Evolutionary conservation across 2,329 filamentous ascomycete genomes (phyloP).

Genomic region (Lasiodiplodia sp.): DNA sequence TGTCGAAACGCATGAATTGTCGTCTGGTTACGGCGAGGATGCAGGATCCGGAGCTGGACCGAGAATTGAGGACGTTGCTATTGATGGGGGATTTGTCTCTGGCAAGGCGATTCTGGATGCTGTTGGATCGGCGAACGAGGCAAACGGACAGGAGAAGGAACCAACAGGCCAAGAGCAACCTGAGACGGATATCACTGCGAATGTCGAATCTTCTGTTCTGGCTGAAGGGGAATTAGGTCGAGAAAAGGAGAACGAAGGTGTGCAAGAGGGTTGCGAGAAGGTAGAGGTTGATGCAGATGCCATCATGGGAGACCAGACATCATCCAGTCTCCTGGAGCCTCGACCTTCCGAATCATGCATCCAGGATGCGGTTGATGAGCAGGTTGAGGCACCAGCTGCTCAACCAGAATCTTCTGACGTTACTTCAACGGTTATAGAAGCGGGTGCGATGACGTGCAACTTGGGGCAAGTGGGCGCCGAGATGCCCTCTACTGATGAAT

Average conservation of each 20-base stretch:
- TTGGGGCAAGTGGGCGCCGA: not conserved
- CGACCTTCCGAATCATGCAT: not conserved
- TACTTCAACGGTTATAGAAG: not conserved
- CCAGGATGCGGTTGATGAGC: not conserved
- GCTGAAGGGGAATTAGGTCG: not conserved
- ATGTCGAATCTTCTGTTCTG: not conserved
- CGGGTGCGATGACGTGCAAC: not conserved
- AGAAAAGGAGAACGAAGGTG: not conserved
- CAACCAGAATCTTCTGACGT: no score
- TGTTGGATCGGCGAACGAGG: not conserved
- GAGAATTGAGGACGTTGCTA: no score
- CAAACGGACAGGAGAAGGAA: not conserved
- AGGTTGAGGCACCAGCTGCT: not conserved
- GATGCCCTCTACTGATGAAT: not conserved
- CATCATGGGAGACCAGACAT: not conserved
- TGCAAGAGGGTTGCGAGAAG: not conserved
- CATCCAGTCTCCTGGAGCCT: not conserved
- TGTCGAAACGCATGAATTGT: no score
- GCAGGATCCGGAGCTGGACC: no score
- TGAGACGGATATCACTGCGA: not conserved
- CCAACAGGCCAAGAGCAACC: not conserved
- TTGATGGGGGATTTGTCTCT: not conserved
- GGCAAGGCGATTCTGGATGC: not conserved
- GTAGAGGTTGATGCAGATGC: not conserved
- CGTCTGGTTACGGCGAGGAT: no score